Evolutionary conservation across 495 filamentous ascomycete genomes (phyloP).

Genomic region (Aspergillus avenaceus): DNA sequence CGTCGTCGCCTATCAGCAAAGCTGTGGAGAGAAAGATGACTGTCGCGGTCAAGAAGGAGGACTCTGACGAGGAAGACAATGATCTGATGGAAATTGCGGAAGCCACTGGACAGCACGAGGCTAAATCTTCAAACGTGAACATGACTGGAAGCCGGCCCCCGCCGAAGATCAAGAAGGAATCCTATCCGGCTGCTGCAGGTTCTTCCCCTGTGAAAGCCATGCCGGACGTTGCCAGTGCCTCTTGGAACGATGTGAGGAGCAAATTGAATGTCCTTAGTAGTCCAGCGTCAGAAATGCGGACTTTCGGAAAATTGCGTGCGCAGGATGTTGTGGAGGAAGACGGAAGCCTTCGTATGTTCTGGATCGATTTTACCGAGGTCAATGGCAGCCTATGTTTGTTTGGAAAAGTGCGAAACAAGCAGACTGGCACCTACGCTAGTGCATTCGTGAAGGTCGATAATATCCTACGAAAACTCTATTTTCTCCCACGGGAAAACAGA

Average conservation of each 20-base stretch:
- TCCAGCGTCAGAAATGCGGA: slow-evolving; percentile 56
- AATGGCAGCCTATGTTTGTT: slow-evolving; percentile 91
- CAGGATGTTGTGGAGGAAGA: slow-evolving; percentile 84
- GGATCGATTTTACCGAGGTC: slow-evolving; percentile 93
- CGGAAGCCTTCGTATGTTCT: slow-evolving; percentile 90
- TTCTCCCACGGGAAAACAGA: slow-evolving; percentile 75
- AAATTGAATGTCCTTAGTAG: slow-evolving; percentile 82
- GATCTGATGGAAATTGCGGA: slow-evolving; percentile 85
- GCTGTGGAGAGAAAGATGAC: slow-evolving; percentile 70
- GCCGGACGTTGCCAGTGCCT: slow-evolving; percentile 65
- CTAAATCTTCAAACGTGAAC: slow-evolving; percentile 70
- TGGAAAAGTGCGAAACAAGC: slow-evolving; percentile 93
- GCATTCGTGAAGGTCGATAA: slow-evolving; percentile 97
- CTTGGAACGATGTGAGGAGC: slow-evolving; percentile 84
- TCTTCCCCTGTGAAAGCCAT: slow-evolving; percentile 69
- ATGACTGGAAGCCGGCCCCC: slow-evolving; percentile 77
- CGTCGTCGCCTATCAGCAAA: slow-evolving; percentile 83
- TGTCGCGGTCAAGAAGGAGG: slow-evolving; percentile 55
- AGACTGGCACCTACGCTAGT: slow-evolving; percentile 70
- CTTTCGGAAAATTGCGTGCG: slow-evolving; percentile 73
- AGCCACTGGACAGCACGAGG: slow-evolving; percentile 58
- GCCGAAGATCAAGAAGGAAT: slow-evolving; percentile 67
- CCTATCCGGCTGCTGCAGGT: slow-evolving; percentile 62
- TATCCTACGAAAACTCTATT: slow-evolving; percentile 86
- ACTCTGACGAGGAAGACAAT: slow-evolving; percentile 68